phyloP scores from a whole-genome alignment of 2,329 filamentous ascomycete genomes.

The Scytalidium lignicola region DNA sequence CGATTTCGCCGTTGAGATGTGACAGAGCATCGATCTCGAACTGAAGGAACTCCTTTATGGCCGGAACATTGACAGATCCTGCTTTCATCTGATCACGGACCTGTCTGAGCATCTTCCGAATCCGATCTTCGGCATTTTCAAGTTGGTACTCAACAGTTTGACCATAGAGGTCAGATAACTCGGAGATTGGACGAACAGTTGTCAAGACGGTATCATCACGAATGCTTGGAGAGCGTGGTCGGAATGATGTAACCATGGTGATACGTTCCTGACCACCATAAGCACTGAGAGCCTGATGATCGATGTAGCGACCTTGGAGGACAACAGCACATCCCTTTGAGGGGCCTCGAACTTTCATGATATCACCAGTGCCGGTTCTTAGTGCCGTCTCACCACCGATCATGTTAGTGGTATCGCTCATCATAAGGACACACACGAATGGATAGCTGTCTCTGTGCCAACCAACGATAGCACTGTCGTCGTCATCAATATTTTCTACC shows the following conservation, averaged over 20 bases:
- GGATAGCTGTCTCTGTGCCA: slow-evolving; percentile 49
- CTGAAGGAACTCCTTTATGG: slow-evolving; percentile 31
- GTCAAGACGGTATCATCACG: slow-evolving; percentile 35
- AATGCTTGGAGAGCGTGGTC: slow-evolving; percentile 33
- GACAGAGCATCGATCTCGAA: slow-evolving; percentile 27
- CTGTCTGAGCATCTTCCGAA: slow-evolving; percentile 28
- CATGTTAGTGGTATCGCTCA: slow-evolving; percentile 43
- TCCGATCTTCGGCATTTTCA: slow-evolving; percentile 31
- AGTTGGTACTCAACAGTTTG: slow-evolving; percentile 34
- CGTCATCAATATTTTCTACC: slow-evolving; percentile 20
- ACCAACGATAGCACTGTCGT: slow-evolving; percentile 33
- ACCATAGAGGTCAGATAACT: slow-evolving; percentile 32
- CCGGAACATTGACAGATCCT: slow-evolving; percentile 27
- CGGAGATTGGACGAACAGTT: slow-evolving; percentile 31
- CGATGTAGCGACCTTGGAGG: slow-evolving; percentile 41
- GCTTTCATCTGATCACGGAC: slow-evolving; percentile 29
- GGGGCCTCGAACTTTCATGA: slow-evolving; percentile 39
- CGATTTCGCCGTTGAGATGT: slow-evolving; percentile 28
- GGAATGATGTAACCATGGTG: slow-evolving; percentile 41
- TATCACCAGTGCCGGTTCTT: slow-evolving; percentile 45
- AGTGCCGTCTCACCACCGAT: slow-evolving; percentile 53
- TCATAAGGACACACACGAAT: slow-evolving; percentile 47
- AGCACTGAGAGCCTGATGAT: slow-evolving; percentile 37
- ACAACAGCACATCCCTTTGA: slow-evolving; percentile 38
- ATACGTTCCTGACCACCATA: slow-evolving; percentile 38